These are phyloP conservation scores for Comarum palustre DNA, from an alignment of 306 rosid genomes.

Conservation along the genomic window DNA sequence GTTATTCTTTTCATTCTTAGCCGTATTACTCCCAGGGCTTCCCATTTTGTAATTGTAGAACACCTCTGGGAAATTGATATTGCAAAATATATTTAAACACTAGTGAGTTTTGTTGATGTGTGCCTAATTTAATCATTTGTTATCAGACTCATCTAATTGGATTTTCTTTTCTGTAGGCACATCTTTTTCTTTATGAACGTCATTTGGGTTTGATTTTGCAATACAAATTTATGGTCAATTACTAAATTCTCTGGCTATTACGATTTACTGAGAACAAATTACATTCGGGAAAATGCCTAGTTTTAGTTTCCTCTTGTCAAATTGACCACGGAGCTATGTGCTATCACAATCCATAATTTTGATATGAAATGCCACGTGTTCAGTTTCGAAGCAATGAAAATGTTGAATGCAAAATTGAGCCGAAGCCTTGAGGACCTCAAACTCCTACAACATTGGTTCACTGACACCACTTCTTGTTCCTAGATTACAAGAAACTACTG, in stretches of 20 bases:
- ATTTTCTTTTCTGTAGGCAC: not conserved
- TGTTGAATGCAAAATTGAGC: not conserved
- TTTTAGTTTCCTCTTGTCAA: not conserved
- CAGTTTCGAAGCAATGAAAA: not conserved
- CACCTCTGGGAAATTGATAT: not conserved
- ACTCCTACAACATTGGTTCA: not conserved
- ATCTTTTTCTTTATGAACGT: not conserved
- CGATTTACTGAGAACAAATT: too few species aligned
- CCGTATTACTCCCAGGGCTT: not conserved
- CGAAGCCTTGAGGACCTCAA: conserved; percentile 9
- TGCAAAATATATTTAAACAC: not conserved
- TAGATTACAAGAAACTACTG: not conserved
- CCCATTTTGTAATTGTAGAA: conserved; percentile 2
- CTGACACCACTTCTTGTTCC: conserved; percentile 1
- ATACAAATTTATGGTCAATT: too few species aligned
- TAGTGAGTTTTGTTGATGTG: not conserved
- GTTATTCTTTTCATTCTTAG: not conserved
- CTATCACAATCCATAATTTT: not conserved
- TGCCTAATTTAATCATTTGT: not conserved
- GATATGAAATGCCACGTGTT: conserved; percentile 1
- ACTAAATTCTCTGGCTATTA: too few species aligned
- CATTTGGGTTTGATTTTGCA: not conserved
- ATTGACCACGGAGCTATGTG: not conserved
- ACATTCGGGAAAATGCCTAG: not conserved
- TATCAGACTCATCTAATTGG: not conserved